A percentile compares a stretch with the other conserved stretches of the same genome.
phyloP scores from a whole-genome alignment of 2,329 filamentous ascomycete genomes.

The Thielaviopsis populi region DNA sequence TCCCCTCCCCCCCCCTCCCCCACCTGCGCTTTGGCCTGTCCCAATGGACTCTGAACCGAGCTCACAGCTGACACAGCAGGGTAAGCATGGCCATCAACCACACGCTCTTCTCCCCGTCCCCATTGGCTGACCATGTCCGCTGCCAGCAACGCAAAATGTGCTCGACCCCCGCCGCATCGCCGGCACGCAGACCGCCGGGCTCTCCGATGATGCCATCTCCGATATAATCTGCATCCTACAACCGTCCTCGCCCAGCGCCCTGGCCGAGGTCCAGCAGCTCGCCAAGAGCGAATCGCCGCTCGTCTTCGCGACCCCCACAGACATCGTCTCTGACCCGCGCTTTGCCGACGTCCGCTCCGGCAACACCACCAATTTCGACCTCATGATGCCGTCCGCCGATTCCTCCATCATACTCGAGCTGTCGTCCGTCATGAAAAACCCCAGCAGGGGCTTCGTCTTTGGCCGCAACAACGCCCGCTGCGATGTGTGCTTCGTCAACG shows the following conservation, averaged over 20 bases:
- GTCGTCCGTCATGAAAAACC: slow-evolving; percentile 56
- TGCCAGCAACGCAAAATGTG: slow-evolving; percentile 57
- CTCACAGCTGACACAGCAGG: slow-evolving; percentile 13
- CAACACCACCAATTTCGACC: slow-evolving; percentile 32
- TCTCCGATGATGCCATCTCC: slow-evolving; percentile 66
- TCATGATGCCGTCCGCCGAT: slow-evolving; percentile 32
- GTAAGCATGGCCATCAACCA: slow-evolving; percentile 7
- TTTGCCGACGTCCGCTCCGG: slow-evolving; percentile 37
- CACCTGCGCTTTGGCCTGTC: not conserved
- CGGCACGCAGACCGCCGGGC: slow-evolving; percentile 58
- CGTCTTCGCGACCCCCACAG: slow-evolving; percentile 35
- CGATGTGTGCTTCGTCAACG: slow-evolving; percentile 54
- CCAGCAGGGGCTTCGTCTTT: slow-evolving; percentile 64
- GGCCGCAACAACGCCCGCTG: slow-evolving; percentile 59
- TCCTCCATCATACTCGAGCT: slow-evolving; percentile 68
- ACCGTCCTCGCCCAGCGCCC: slow-evolving; percentile 58
- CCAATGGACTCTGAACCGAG: slow-evolving; percentile 31
- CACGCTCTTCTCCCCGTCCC: not conserved
- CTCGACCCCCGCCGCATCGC: slow-evolving; percentile 64
- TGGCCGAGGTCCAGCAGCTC: slow-evolving; percentile 47
- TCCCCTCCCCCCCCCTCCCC: not conserved
- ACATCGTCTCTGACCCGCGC: slow-evolving; percentile 33
- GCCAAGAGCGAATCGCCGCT: slow-evolving; percentile 34
- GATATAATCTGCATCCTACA: slow-evolving; percentile 84
- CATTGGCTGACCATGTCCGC: not conserved